Conservation (phyloP, 352 stramenopile species). For the Globisporangium nunn region DNA sequence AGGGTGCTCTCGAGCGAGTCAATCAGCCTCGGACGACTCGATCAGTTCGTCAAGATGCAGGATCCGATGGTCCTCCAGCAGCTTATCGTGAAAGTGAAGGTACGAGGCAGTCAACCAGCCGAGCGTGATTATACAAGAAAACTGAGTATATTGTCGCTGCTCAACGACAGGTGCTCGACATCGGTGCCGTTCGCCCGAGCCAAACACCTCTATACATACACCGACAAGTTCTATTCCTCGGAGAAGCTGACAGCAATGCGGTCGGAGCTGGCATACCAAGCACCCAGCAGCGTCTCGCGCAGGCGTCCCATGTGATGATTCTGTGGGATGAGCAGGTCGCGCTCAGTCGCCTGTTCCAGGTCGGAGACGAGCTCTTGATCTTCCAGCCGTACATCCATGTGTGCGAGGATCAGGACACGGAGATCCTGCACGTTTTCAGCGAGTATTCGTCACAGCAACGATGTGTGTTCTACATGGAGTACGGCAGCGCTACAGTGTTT, state of each 20-base stretch:
- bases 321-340: constrained; percentile 67
- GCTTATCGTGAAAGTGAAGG: constrained; percentile 19
- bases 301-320: constrained; percentile 43
- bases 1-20: constrained; percentile 3
- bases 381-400: constrained; percentile 62
- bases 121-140: neutral
- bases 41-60: constrained; percentile 14
- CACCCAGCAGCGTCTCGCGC: constrained; percentile 10
- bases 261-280: neutral
- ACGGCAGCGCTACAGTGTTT: constrained; percentile 47
- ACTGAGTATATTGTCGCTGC: neutral
- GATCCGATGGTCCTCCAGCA: constrained; percentile 19
- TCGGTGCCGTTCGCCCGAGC: constrained; percentile 56
- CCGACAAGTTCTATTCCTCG: constrained; percentile 56
- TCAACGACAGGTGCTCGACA: constrained; percentile 36
- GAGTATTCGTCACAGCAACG: constrained; percentile 50
- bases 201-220: constrained; percentile 47
- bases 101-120: neutral
- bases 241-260: constrained; percentile 15
- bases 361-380: constrained; percentile 49
- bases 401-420: constrained; percentile 27
- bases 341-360: constrained; percentile 49
- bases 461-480: constrained; percentile 55
- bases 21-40: constrained; percentile 8
- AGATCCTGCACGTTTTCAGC: constrained; percentile 48